Evolutionary conservation across 176 grass and related monocot species (phyloP).

Genomic region (Aechmea fasciata): DNA sequence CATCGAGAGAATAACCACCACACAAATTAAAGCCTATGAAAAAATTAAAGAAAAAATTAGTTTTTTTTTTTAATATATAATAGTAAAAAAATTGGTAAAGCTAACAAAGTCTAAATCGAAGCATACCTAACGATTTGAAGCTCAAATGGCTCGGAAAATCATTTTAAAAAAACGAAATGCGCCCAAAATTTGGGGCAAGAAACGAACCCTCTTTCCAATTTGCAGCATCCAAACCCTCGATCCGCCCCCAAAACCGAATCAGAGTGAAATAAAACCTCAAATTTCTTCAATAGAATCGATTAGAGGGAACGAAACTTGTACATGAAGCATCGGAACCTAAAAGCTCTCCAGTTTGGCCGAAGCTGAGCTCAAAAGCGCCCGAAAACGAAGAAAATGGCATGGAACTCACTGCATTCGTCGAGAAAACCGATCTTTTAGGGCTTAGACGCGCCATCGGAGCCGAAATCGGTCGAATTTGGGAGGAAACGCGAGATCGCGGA

Average conservation of each 20-base stretch:
- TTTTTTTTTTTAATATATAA: not conserved
- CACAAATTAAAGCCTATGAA: not conserved
- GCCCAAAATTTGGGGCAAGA: not conserved
- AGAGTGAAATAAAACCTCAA: not conserved
- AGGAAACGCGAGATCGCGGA: not conserved
- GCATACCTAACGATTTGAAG: not conserved
- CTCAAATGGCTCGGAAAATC: not conserved
- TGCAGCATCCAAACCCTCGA: not conserved
- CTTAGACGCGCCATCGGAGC: not conserved
- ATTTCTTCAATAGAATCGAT: not conserved
- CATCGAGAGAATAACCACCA: not conserved
- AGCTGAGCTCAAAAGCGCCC: not conserved
- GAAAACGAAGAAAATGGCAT: not conserved
- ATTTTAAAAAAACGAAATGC: not conserved
- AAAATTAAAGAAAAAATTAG: not conserved
- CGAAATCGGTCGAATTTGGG: not conserved
- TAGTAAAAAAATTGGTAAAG: not conserved
- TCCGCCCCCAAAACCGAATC: not conserved
- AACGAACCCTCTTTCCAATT: not conserved
- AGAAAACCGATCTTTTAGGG: not conserved
- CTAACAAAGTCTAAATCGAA: not conserved
- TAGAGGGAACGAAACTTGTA: not conserved
- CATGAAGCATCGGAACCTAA: not conserved
- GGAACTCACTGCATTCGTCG: not conserved
- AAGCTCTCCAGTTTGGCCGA: not conserved